Evolutionary conservation across 2,329 filamentous ascomycete genomes (phyloP).

Genomic region (Coniochaeta sp.): DNA sequence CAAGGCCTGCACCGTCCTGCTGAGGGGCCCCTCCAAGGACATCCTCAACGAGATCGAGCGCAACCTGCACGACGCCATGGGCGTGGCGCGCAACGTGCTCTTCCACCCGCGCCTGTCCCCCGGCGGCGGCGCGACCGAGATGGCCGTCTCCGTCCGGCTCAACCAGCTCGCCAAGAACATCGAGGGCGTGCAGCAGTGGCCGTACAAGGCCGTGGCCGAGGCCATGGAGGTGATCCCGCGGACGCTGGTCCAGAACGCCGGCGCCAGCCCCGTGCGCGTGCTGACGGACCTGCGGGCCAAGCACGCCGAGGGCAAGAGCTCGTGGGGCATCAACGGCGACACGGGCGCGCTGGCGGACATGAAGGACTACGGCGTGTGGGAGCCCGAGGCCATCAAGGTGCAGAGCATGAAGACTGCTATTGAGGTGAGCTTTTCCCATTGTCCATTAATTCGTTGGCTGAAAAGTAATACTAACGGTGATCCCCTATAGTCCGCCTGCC

Average conservation of each 20-base stretch:
- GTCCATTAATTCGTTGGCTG: constrained; percentile 1
- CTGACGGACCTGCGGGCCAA: constrained; percentile 91
- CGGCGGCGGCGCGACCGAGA: constrained; percentile 94
- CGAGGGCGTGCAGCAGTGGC: constrained; percentile 98
- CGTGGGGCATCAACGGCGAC: constrained; percentile 94
- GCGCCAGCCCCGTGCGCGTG: constrained; percentile 85
- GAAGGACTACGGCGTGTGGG: constrained; percentile 97
- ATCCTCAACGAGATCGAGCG: constrained; percentile 98
- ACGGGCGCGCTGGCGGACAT: constrained; percentile 89
- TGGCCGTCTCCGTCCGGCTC: constrained; percentile 89
- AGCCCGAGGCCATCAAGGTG: constrained; percentile 94
- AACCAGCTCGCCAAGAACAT: constrained; percentile 82
- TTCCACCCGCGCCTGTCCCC: constrained; percentile 93
- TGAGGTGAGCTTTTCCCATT: constrained; percentile 56
- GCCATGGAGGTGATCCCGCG: constrained; percentile 97
- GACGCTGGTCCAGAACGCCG: constrained; percentile 92
- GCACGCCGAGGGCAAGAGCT: constrained; percentile 83
- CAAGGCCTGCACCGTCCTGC: constrained; percentile 95
- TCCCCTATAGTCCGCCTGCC: constrained; percentile 65
- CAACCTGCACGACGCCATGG: constrained; percentile 97
- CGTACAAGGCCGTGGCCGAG: constrained; percentile 94
- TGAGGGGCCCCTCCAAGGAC: constrained; percentile 93
- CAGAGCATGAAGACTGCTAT: constrained; percentile 99
- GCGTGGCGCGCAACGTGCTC: constrained; percentile 94
- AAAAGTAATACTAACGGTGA: constrained; percentile 25